Evolutionary conservation across 1,139 yeast genomes (phyloP).

Genomic region (Pichiaceae sp.): DNA sequence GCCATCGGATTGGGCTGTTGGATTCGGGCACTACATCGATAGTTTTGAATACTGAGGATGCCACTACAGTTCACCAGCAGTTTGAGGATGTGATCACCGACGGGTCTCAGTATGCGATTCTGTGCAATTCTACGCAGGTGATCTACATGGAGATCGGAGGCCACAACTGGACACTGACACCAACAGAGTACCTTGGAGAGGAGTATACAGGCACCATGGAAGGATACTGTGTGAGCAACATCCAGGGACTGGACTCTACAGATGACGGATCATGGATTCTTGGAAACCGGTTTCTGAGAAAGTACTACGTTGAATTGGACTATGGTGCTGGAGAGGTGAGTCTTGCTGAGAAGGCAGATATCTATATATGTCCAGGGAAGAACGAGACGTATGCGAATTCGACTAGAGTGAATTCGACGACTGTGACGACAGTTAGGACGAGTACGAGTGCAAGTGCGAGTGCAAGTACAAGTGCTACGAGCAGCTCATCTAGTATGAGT

Average conservation of each 20-base stretch:
- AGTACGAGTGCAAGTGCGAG: neutral
- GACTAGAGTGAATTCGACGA: no score
- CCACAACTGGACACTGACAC: constrained; percentile 35
- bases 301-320: constrained; percentile 54
- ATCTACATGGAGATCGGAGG: constrained; percentile 35
- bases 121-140: constrained; percentile 38
- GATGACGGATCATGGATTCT: constrained; percentile 35
- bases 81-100: constrained; percentile 44
- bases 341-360: constrained; percentile 31
- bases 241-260: constrained; percentile 43
- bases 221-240: constrained; percentile 58
- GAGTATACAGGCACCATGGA: constrained; percentile 29
- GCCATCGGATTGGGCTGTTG: constrained; percentile 38
- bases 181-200: constrained; percentile 40
- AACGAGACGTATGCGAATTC: no score
- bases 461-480: neutral
- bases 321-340: constrained; percentile 42
- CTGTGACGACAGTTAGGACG: no score
- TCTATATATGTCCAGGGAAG: no score
- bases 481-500: neutral
- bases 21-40: constrained; percentile 66
- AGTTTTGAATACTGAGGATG: constrained; percentile 50
- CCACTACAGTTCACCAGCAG: constrained; percentile 41
- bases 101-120: constrained; percentile 51
- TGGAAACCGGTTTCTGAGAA: constrained; percentile 54